Evolutionary conservation across 345 rosid genomes (phyloP), one percentile per base, ranked within the genome.

Genomic region (Nasturtium officinale): DNA sequence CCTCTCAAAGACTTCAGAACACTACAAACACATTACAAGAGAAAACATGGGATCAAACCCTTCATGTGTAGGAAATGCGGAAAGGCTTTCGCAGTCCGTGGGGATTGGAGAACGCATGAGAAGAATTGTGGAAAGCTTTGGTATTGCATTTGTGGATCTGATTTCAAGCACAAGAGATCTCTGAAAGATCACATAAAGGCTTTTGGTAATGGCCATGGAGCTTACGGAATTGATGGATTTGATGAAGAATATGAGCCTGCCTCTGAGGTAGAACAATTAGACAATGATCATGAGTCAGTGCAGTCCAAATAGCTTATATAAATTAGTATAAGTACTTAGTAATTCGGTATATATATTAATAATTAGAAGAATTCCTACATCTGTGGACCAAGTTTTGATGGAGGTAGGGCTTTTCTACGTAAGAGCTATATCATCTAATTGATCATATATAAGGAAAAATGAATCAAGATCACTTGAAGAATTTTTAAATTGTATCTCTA

Each of bases 51-150:
- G 6, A 76, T 78, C 61, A 90, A 87, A 54, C 90, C 88, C 16
- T 89, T 89, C 81, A 81, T 58, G 79, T 87, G 96, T 53, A 71
- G 91, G 37, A 90, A 86, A 85, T 90, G 93, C 65, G 82, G 87
- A 6, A 90, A 86, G 70, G 76, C 91, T n/a, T 90, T 88, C 23
- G 96, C 93, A 0, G 96, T 90, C 11, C 81, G 83, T 78, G 96
- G 96, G 4, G 92, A 89, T 9, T 89, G 96, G 90, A 81, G 96
- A 81, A 87, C 96, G 50, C 96, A 90, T 73, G 96, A 90, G 80
- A 90, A 90, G 85, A 90, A 90, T 30, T 87, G 96, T 43, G 96
- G 96, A 18, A 90, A 84, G 80, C 77, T 88, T 65, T 90, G 96
- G 93, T 85, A 85, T 68, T 90, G 93, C 79, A 56, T 82, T 65